Evolutionary conservation across 345 rosid species (phyloP).

Genomic region (Populus simonii): DNA sequence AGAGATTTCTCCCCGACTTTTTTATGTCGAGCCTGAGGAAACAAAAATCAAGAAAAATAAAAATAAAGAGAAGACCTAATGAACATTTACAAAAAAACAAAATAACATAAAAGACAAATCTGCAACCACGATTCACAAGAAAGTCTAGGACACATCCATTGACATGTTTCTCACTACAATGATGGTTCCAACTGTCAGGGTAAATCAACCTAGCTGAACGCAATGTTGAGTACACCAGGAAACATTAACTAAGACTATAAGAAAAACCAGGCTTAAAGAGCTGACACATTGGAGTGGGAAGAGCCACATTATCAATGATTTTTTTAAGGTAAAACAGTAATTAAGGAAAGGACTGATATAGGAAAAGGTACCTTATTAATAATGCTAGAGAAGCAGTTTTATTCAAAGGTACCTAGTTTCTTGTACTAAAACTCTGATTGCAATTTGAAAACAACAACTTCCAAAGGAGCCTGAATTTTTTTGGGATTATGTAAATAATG

Average conservation of each 20-base stretch:
- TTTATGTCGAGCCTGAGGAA: conserved; percentile 70
- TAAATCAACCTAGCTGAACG: too few relatives aligned
- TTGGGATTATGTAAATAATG: too few relatives aligned
- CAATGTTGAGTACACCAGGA: not conserved
- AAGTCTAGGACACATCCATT: not conserved
- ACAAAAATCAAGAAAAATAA: conserved; percentile 15
- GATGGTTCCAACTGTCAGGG: not conserved
- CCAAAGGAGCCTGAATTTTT: too few relatives aligned
- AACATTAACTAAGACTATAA: not conserved
- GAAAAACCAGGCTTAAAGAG: not conserved
- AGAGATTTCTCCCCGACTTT: conserved; percentile 93
- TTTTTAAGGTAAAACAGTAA: too few relatives aligned
- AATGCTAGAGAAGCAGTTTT: too few relatives aligned
- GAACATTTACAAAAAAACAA: not conserved
- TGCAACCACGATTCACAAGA: not conserved
- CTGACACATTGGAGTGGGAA: too few relatives aligned
- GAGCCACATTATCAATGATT: too few relatives aligned
- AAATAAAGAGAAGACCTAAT: not conserved
- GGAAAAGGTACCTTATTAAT: too few relatives aligned
- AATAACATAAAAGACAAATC: not conserved
- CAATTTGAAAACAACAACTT: not conserved
- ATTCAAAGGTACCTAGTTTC: not conserved
- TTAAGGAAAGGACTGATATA: too few relatives aligned
- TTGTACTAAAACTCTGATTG: not conserved
- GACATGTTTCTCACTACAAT: not conserved